Percentiles rank a stretch among this genome's conserved stretches.
phyloP scores from a whole-genome alignment of 768 basidiomycete species.

The Tulasnella sp. region DNA sequence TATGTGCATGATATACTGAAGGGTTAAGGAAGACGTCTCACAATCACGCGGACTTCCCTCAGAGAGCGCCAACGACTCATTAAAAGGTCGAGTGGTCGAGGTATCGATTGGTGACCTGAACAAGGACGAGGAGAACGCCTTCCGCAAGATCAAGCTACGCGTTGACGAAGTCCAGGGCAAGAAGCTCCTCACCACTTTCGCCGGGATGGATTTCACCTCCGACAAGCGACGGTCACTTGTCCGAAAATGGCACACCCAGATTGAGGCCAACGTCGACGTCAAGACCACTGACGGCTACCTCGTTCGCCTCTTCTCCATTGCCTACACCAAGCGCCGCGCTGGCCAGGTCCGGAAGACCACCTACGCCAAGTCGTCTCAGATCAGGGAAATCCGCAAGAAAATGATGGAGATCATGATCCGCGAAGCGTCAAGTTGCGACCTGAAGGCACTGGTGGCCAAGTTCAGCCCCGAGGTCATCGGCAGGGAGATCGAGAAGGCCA shows the following conservation, averaged over 20 bases:
- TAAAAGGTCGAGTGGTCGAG: constrained; percentile 96
- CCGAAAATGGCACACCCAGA: constrained; percentile 99
- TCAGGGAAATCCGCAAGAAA: constrained; percentile 97
- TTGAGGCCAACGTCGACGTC: constrained; percentile 98
- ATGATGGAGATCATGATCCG: constrained; percentile 99
- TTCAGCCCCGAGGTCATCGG: constrained; percentile 99
- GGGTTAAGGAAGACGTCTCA: neutral
- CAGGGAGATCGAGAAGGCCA: constrained; percentile 98
- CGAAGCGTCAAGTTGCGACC: constrained; percentile 89
- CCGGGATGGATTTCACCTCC: constrained; percentile 99
- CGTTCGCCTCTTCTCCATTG: constrained; percentile 96
- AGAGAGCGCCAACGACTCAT: constrained; percentile 99
- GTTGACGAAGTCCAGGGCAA: constrained; percentile 96
- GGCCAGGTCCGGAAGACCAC: constrained; percentile 98
- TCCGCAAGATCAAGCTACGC: constrained; percentile 99
- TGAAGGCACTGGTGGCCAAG: constrained; percentile 98
- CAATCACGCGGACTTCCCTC: neutral
- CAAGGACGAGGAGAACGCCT: constrained; percentile 99
- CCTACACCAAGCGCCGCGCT: constrained; percentile 96
- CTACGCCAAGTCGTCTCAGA: constrained; percentile 91
- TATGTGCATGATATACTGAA: constrained; percentile 47
- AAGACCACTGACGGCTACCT: constrained; percentile 99
- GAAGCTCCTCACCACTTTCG: constrained; percentile 99
- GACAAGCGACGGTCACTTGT: constrained; percentile 99
- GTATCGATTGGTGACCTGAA: constrained; percentile 95